A percentile compares a stretch with the other conserved stretches of the same genome.
These are phyloP conservation scores for Adiantum capillusveneris DNA, from an alignment of 75 land plant species.

Conservation along the genomic window DNA sequence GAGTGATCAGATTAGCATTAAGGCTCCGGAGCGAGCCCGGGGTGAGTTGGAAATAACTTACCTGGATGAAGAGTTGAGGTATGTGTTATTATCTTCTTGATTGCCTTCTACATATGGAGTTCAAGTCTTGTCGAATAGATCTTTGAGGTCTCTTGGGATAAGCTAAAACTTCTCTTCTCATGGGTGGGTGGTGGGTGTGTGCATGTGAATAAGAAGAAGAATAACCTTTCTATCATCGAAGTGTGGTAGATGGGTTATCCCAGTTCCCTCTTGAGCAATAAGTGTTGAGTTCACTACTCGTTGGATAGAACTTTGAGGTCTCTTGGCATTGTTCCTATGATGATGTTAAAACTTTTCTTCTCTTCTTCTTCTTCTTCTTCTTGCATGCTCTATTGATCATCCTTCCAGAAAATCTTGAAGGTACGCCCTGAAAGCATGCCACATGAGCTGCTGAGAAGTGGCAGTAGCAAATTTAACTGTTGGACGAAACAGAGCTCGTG, in stretches of 20 bases:
- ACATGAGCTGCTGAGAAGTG: background rate
- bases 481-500: background rate
- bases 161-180: background rate
- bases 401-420: background rate
- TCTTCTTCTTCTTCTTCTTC: too few relatives aligned
- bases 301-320: background rate
- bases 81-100: conserved; percentile 6
- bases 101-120: background rate
- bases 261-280: too few relatives aligned
- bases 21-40: conserved; percentile 74
- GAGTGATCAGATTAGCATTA: conserved; percentile 66
- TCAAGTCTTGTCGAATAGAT: background rate
- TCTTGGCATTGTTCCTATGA: too few relatives aligned
- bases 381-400: too few relatives aligned
- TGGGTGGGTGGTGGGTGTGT: background rate
- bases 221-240: too few relatives aligned
- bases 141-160: background rate
- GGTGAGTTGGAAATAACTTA: conserved; percentile 86
- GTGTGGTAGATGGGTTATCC: too few relatives aligned
- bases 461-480: background rate
- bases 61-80: conserved; percentile 86
- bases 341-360: background rate
- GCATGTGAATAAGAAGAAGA: background rate
- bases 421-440: too few relatives aligned
- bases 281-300: background rate